phyloP scores from a whole-genome alignment of 2,329 filamentous ascomycete genomes.

The Ceratocystis huliohia region DNA sequence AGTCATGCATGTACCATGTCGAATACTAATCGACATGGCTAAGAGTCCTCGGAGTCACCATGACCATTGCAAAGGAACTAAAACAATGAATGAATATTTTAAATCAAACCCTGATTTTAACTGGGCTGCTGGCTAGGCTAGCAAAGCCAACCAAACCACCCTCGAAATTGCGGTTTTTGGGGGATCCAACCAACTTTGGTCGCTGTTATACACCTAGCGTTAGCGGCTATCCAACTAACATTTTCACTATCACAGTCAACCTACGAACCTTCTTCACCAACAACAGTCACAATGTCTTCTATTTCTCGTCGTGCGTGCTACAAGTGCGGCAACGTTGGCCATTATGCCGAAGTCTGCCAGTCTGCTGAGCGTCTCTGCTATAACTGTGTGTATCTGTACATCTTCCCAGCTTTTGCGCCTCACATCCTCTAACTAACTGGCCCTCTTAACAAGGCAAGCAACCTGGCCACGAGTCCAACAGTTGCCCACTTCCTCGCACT shows the following conservation, averaged over 20 bases:
- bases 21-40: neutral
- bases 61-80: neutral
- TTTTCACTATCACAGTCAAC: no score
- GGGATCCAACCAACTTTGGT: no score
- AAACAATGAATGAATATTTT: neutral
- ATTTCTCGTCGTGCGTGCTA: constrained; percentile 74
- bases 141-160: neutral
- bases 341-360: constrained; percentile 83
- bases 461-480: constrained; percentile 92
- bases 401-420: neutral
- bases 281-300: constrained; percentile 51
- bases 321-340: constrained; percentile 72
- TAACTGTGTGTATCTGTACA: constrained; percentile 59
- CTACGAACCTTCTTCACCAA: neutral
- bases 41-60: neutral
- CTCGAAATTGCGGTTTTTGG: no score
- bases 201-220: no score
- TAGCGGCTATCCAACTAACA: constrained; percentile 2
- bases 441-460: constrained; percentile 52
- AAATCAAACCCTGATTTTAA: neutral
- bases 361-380: constrained; percentile 98
- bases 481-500: constrained; percentile 89
- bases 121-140: neutral
- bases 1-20: neutral
- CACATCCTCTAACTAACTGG: constrained; percentile 22